Conservation (phyloP, 1,284 basidiomycete genomes). For the Ceratobasidium sp. region DNA sequence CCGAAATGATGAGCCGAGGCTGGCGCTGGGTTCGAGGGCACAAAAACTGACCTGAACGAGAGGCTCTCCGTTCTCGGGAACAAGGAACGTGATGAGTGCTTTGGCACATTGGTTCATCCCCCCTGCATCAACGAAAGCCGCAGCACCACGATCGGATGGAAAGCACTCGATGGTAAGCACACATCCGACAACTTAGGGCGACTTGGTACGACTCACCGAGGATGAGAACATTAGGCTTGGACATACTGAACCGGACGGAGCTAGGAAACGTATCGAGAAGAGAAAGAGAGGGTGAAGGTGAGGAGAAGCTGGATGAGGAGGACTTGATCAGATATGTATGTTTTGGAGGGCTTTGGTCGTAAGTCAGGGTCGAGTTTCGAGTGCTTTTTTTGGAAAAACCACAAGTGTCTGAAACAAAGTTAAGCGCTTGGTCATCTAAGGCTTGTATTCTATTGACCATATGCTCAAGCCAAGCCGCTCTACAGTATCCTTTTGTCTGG, state of each 20-base stretch:
- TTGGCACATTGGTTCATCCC: conserved; percentile 80
- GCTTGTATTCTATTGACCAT: background rate
- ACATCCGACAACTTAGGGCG: background rate
- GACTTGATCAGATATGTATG: conserved; percentile 48
- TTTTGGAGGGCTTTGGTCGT: conserved; percentile 24
- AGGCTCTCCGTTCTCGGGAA: conserved; percentile 69
- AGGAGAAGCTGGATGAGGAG: conserved; percentile 46
- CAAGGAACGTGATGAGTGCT: conserved; percentile 69
- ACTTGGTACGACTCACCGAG: conserved; percentile 66
- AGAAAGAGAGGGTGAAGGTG: conserved; percentile 23
- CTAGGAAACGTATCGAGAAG: conserved; percentile 21
- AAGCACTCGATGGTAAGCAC: conserved; percentile 21
- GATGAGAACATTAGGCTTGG: conserved; percentile 79
- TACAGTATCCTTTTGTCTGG: no score
- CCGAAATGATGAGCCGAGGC: background rate
- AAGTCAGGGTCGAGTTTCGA: conserved; percentile 35
- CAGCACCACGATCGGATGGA: conserved; percentile 8
- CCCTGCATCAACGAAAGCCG: conserved; percentile 58
- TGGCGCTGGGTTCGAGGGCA: conserved; percentile 33
- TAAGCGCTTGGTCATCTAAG: background rate
- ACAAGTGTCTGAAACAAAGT: conserved; percentile 2
- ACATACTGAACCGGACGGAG: conserved; percentile 53
- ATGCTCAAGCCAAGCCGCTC: no score
- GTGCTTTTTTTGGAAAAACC: conserved; percentile 14
- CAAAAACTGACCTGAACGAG: conserved; percentile 73